phyloP scores from a whole-genome alignment of 805 yeast species.

The Metschnikowia proteae region DNA sequence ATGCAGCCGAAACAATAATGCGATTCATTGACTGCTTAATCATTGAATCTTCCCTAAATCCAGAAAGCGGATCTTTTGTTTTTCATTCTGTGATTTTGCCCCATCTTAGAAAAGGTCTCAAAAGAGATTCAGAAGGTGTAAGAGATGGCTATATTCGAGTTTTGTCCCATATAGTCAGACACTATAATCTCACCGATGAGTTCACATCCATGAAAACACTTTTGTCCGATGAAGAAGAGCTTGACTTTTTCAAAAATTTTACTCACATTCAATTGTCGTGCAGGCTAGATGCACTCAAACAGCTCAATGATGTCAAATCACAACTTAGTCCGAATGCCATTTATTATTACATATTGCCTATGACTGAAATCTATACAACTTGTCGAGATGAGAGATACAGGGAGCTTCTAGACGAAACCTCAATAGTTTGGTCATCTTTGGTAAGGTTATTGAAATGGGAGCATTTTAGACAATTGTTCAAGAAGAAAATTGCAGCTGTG shows the following conservation, averaged over 20 bases:
- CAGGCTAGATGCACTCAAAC: slow-evolving; percentile 77
- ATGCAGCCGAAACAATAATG: slow-evolving; percentile 61
- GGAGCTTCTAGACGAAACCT: slow-evolving; percentile 63
- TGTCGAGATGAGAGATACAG: slow-evolving; percentile 54
- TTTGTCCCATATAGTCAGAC: slow-evolving; percentile 57
- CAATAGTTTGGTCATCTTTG: slow-evolving; percentile 57
- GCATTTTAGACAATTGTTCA: slow-evolving; percentile 72
- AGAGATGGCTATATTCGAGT: slow-evolving; percentile 70
- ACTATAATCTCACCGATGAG: slow-evolving; percentile 43
- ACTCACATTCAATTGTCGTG: slow-evolving; percentile 81
- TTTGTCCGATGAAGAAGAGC: slow-evolving; percentile 68
- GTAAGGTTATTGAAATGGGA: slow-evolving; percentile 64
- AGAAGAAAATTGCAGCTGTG: slow-evolving; percentile 56
- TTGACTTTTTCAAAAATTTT: slow-evolving; percentile 73
- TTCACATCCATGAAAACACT: slow-evolving; percentile 65
- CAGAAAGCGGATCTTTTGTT: slow-evolving; percentile 31
- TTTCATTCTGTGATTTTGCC: slow-evolving; percentile 61
- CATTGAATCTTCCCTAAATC: slow-evolving; percentile 20
- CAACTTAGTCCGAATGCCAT: slow-evolving; percentile 54
- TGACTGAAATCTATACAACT: slow-evolving; percentile 74
- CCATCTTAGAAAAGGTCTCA: slow-evolving; percentile 59
- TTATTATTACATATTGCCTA: slow-evolving; percentile 78
- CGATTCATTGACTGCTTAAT: slow-evolving; percentile 61
- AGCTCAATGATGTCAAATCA: slow-evolving; percentile 41
- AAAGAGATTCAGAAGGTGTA: slow-evolving; percentile 53